These are phyloP conservation scores for Macrophomina pseudophaseolina DNA, from an alignment of 2,329 filamentous ascomycete genomes.

Conservation along the genomic window DNA sequence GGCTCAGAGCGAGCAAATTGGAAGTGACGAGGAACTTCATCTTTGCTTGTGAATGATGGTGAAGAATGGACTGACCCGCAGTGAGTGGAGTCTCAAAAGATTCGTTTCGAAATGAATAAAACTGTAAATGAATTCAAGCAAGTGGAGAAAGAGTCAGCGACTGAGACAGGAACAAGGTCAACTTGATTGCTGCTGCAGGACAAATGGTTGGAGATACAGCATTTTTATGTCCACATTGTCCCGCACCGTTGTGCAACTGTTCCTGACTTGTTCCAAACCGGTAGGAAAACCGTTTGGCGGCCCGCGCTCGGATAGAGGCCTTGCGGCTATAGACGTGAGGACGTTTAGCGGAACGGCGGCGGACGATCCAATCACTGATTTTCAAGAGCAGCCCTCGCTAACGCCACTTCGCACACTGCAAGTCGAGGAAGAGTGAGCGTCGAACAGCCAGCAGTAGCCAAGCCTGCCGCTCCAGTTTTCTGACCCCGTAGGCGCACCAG, in stretches of 20 bases:
- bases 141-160: conserved; percentile 6
- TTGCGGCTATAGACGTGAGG: conserved; percentile 11
- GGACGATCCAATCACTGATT: conserved; percentile 3
- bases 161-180: conserved; percentile 24
- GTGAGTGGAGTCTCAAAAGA: conserved; percentile 5
- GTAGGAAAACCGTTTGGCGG: not conserved
- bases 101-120: conserved; percentile 10
- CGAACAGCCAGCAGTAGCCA: conserved; percentile 6
- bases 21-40: conserved; percentile 11
- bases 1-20: conserved; percentile 12
- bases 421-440: conserved; percentile 1
- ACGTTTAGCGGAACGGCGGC: not conserved
- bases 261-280: conserved; percentile 4
- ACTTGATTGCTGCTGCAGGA: conserved; percentile 17
- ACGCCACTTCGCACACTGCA: conserved; percentile 6
- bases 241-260: not conserved
- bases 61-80: conserved; percentile 13
- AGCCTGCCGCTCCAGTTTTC: conserved; percentile 1
- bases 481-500: conserved; percentile 17
- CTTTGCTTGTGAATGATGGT: not conserved
- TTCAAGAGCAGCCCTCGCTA: not conserved
- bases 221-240: conserved; percentile 1
- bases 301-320: not conserved
- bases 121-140: conserved; percentile 1
- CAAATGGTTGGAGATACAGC: not conserved